Evolutionary conservation across 2,329 filamentous ascomycete genomes (phyloP), one percentile per base, ranked within the genome.

Genomic region (Lasiodiplodia gonubiensis): DNA sequence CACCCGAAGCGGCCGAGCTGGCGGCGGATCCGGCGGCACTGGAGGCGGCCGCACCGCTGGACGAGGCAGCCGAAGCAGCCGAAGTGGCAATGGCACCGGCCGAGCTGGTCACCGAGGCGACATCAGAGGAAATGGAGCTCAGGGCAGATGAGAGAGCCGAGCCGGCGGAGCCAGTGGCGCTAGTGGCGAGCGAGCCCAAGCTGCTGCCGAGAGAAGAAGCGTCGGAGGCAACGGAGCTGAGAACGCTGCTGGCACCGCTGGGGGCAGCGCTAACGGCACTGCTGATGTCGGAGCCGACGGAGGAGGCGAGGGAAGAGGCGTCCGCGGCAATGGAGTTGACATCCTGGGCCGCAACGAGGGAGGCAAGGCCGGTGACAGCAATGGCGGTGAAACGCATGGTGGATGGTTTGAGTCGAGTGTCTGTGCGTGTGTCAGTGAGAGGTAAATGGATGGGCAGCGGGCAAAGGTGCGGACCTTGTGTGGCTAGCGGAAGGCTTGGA

Each of bases 321-420:
- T 33, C 30, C 23, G 51, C 46, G 60, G 59, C 10, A 60, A 64
- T 21, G 25, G 57, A 63, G 66, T n/a, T 27, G 10, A 57, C 23
- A 25, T 53, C 53, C 60, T 68, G 59, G 46, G 67, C 67, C 33
- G 60, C 60, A 35, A 60, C 67, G 23, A 57, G 30, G 35, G 52
- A 46, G 53, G 51, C 53, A 27, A 68, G 61, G 61, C 53, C 61
- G 53, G 48, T 42, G 33, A 59, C 25, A 37, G 63, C 53, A 48
- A 68, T 16, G 60, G 53, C 16, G 37, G 67, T 64, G 61, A 65
- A 64, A 42, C 60, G 59, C 67, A 68, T 68, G 37, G 23, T 68
- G 66, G 23, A 25, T n/a, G 27, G 39, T 23, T 49, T 55, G 30
- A 16, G 57, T 33, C 25, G 55, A 33, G 6, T 48, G 66, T 37